Evolutionary conservation across 2,329 filamentous ascomycete genomes (phyloP).

Genomic region (Calonectria multiphialidica): DNA sequence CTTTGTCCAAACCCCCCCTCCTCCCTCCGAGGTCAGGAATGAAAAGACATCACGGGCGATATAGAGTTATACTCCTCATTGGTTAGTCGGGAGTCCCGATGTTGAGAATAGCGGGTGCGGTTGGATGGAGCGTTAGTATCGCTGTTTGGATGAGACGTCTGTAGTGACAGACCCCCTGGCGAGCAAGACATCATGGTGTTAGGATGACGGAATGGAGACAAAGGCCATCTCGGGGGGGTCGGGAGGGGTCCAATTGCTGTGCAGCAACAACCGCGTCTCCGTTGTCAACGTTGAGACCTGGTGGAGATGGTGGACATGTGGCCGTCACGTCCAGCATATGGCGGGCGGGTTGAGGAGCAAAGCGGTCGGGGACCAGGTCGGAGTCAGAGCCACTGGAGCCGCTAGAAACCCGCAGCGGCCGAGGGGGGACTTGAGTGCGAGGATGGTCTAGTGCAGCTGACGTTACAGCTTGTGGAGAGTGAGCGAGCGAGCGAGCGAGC

Average conservation of each 20-base stretch:
- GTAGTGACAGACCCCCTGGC: not conserved
- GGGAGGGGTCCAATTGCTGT: not conserved
- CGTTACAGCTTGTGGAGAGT: constrained; percentile 12
- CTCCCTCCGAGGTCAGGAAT: not conserved
- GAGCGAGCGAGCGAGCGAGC: too few relatives aligned
- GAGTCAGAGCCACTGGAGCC: constrained; percentile 1
- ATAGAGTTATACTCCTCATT: too few relatives aligned
- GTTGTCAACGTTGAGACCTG: not conserved
- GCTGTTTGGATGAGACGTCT: not conserved
- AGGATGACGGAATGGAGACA: not conserved
- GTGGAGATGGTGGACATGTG: constrained; percentile 16
- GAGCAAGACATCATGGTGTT: not conserved
- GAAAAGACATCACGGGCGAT: not conserved
- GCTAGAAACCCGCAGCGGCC: not conserved
- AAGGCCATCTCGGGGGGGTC: not conserved
- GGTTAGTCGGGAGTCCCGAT: not conserved
- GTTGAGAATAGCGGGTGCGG: not conserved
- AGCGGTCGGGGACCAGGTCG: constrained; percentile 13
- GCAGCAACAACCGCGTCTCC: not conserved
- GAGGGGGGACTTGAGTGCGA: constrained; percentile 14
- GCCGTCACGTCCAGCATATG: not conserved
- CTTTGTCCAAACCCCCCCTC: not conserved
- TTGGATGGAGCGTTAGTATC: not conserved
- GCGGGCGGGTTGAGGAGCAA: constrained; percentile 19
- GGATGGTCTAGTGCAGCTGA: constrained; percentile 30